These are phyloP conservation scores for Colletotrichum siamense DNA, from an alignment of 2,329 filamentous ascomycete genomes.

Conservation along the genomic window DNA sequence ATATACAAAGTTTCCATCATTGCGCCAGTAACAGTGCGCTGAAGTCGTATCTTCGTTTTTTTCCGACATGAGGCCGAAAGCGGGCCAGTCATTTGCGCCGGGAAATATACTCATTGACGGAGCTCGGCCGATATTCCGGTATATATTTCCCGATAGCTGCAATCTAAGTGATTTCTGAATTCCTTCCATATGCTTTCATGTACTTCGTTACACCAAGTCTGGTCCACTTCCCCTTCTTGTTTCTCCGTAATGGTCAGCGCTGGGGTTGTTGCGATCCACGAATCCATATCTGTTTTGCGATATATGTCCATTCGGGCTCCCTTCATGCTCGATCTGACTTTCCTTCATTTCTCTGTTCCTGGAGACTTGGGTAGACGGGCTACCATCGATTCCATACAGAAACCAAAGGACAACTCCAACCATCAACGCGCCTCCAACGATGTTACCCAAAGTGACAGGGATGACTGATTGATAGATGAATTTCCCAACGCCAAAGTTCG, in stretches of 20 bases:
- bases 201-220: background rate
- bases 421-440: background rate
- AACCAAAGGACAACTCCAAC: background rate
- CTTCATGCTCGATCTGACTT: background rate
- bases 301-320: background rate
- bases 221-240: background rate
- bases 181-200: rapidly evolving
- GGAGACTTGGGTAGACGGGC: background rate
- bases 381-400: background rate
- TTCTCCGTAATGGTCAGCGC: background rate
- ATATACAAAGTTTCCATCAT: background rate
- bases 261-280: background rate
- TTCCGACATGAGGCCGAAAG: background rate
- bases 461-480: background rate
- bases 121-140: background rate
- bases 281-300: background rate
- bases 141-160: background rate
- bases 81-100: background rate
- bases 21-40: background rate
- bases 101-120: background rate
- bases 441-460: slow-evolving; percentile 6
- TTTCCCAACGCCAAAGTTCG: background rate
- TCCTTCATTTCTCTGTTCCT: background rate
- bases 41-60: background rate
- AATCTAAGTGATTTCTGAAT: background rate